These are phyloP conservation scores for Cladosporium austrohemisphaericum DNA, from an alignment of 2,329 filamentous ascomycete species.

Conservation along the genomic window DNA sequence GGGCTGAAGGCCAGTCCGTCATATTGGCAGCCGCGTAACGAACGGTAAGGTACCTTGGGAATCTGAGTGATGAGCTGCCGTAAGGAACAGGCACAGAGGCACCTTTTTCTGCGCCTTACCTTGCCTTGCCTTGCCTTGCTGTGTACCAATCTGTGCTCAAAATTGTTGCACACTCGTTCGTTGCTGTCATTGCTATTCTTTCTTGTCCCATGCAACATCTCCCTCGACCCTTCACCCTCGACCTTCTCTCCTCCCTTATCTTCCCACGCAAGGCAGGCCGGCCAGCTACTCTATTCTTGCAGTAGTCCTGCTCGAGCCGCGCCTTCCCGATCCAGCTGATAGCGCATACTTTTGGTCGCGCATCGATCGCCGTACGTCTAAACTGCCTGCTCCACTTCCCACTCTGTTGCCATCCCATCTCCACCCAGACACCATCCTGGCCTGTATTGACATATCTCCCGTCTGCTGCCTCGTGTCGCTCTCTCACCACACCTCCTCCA, in stretches of 20 bases:
- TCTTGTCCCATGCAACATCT: not conserved
- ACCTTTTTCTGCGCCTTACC: no score
- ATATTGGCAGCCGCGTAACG: not conserved
- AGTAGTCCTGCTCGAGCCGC: not conserved
- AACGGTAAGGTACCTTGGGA: not conserved
- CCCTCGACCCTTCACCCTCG: not conserved
- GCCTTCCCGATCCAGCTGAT: conserved; percentile 12
- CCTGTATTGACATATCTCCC: no score
- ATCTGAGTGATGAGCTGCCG: no score
- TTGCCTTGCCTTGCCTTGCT: no score
- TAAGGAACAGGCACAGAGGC: no score
- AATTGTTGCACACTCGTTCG: not conserved
- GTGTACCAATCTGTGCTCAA: no score
- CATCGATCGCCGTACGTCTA: conserved; percentile 14
- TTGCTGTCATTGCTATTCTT: not conserved
- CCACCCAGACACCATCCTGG: not conserved
- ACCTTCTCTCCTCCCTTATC: not conserved
- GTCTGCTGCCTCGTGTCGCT: not conserved
- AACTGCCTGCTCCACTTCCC: conserved; percentile 10
- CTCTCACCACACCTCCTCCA: not conserved
- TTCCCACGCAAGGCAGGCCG: not conserved
- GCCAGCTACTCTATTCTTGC: not conserved
- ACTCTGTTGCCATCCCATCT: not conserved
- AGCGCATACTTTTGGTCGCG: conserved; percentile 10
- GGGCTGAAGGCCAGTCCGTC: not conserved